Conservation (phyloP, 2,329 filamentous ascomycete genomes). For the Magnaporthiopsis incrustans region DNA sequence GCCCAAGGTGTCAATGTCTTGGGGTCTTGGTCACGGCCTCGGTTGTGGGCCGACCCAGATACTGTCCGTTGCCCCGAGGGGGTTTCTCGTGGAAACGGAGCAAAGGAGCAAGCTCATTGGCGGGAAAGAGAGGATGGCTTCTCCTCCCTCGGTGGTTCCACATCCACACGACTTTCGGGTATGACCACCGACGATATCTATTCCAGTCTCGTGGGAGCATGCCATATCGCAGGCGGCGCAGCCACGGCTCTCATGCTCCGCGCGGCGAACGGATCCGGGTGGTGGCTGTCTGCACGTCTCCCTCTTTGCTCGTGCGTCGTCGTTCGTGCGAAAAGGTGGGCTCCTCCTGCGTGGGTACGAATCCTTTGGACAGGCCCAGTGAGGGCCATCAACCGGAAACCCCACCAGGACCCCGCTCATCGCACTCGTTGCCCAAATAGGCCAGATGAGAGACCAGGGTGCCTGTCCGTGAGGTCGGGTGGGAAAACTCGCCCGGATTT, state of each 20-base stretch:
- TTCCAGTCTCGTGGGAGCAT: not conserved
- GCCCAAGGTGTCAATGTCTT: too few species aligned
- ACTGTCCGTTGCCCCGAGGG: too few species aligned
- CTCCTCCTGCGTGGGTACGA: not conserved
- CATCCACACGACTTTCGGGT: not conserved
- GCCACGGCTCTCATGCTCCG: not conserved
- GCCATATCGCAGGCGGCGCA: too few species aligned
- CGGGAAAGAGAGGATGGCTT: not conserved
- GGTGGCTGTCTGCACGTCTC: not conserved
- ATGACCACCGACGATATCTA: not conserved
- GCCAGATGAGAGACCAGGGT: not conserved
- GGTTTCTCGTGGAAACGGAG: not conserved
- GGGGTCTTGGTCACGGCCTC: not conserved
- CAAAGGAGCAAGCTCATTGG: not conserved
- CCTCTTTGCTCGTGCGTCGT: not conserved
- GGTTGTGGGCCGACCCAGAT: too few species aligned
- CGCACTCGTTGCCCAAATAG: not conserved
- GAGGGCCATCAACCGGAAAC: not conserved
- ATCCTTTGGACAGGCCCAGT: not conserved
- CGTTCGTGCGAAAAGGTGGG: too few species aligned
- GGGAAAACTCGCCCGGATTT: not conserved
- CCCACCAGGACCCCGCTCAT: not conserved
- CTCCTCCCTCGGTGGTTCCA: not conserved
- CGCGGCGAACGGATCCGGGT: too few species aligned
- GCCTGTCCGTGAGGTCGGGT: not conserved